These are phyloP conservation scores for Iodosphaeria phyllophila DNA, from an alignment of 2,329 filamentous ascomycete species.

Conservation along the genomic window DNA sequence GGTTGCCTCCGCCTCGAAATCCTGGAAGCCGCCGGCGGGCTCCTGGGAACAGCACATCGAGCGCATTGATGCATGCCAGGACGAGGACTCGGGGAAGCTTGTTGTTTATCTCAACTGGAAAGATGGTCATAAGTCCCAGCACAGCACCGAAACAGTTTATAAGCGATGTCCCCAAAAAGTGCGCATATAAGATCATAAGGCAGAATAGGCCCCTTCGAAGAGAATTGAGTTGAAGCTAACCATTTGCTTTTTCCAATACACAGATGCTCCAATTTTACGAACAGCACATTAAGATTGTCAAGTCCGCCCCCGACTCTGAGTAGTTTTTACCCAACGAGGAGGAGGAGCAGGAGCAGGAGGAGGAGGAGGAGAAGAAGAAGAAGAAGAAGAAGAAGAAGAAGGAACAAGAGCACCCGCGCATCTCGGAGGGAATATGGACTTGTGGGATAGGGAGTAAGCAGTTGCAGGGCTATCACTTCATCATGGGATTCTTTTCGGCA, in stretches of 20 bases:
- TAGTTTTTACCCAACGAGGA: neutral
- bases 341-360: neutral
- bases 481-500: neutral
- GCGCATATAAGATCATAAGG: neutral
- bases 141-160: constrained; percentile 49
- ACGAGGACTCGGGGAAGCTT: constrained; percentile 37
- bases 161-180: constrained; percentile 53
- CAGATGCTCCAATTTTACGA: constrained; percentile 44
- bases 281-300: constrained; percentile 33
- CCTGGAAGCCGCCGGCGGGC: constrained; percentile 51
- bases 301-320: constrained; percentile 9
- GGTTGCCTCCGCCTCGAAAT: constrained; percentile 17
- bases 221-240: neutral
- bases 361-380: neutral
- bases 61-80: constrained; percentile 53
- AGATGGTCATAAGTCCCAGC: constrained; percentile 54
- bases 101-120: constrained; percentile 59
- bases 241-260: constrained; percentile 1
- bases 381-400: neutral
- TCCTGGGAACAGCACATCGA: constrained; percentile 62
- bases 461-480: neutral
- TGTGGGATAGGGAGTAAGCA: neutral
- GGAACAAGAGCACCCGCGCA: neutral
- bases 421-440: neutral
- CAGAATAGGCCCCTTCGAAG: neutral